Evolutionary conservation across 257 asterid species (phyloP).

Genomic region (Ehretia macrophylla): DNA sequence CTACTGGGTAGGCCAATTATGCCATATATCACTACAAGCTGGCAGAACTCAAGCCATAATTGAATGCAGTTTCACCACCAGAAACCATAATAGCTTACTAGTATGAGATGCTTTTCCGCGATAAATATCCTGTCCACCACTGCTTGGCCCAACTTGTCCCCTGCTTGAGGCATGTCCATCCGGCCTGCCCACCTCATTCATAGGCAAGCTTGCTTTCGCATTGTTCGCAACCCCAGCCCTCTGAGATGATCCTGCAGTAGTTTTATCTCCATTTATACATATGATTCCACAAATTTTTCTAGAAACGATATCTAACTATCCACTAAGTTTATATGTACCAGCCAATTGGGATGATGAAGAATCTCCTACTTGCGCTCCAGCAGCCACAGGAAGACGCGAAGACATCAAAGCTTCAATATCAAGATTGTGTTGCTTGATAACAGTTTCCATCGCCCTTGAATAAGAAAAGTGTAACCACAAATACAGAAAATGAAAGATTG

Average conservation of each 20-base stretch:
- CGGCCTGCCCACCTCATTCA: slow-evolving; percentile 54
- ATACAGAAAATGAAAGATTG: background rate
- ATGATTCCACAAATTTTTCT: background rate
- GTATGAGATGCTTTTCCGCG: slow-evolving; percentile 53
- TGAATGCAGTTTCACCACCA: background rate
- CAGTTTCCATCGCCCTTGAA: slow-evolving; percentile 99
- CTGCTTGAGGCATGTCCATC: slow-evolving; percentile 59
- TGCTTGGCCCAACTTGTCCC: slow-evolving; percentile 43
- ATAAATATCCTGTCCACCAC: slow-evolving; percentile 62
- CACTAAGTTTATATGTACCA: slow-evolving; percentile 36
- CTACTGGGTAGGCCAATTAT: background rate
- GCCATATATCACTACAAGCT: background rate
- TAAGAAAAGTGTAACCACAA: background rate
- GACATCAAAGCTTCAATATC: slow-evolving; percentile 89
- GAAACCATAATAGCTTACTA: slow-evolving; percentile 24
- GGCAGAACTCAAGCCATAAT: background rate
- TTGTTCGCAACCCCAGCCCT: slow-evolving; percentile 49
- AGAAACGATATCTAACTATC: slow-evolving; percentile 1
- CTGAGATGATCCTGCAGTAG: slow-evolving; percentile 57
- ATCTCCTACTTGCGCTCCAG: slow-evolving; percentile 79
- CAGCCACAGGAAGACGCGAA: slow-evolving; percentile 64
- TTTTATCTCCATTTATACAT: slow-evolving; percentile 8
- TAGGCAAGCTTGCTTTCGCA: slow-evolving; percentile 48
- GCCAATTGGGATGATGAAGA: slow-evolving; percentile 67
- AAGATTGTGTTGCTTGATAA: slow-evolving; percentile 85